Evolutionary conservation across 2,329 filamentous ascomycete genomes (phyloP).

Genomic region (Hirsutella minnesotensis): DNA sequence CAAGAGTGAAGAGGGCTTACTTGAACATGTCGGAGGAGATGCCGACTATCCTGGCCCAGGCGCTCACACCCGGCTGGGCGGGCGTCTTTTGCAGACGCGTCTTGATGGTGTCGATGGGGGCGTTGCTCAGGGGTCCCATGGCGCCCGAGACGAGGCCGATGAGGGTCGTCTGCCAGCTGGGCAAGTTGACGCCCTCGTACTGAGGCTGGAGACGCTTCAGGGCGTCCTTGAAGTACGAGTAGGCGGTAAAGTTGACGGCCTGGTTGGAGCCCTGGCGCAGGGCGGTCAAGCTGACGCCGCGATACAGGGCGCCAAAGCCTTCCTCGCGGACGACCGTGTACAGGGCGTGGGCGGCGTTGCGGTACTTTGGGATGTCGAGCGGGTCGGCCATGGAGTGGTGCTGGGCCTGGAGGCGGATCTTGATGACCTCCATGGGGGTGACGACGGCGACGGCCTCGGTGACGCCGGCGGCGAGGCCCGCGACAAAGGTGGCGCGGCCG

Average conservation of each 20-base stretch:
- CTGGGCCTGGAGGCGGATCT: slow-evolving; percentile 96
- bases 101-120: slow-evolving; percentile 98
- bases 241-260: slow-evolving; percentile 97
- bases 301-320: slow-evolving; percentile 76
- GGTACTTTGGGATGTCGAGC: slow-evolving; percentile 91
- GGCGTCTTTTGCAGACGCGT: slow-evolving; percentile 87
- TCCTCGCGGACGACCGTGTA: slow-evolving; percentile 92
- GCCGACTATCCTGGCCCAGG: slow-evolving; percentile 61
- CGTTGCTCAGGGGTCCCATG: slow-evolving; percentile 92
- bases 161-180: slow-evolving; percentile 78
- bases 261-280: slow-evolving; percentile 94
- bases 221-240: slow-evolving; percentile 79
- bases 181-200: slow-evolving; percentile 53
- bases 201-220: slow-evolving; percentile 64
- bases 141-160: slow-evolving; percentile 88
- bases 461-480: slow-evolving; percentile 83
- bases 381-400: slow-evolving; percentile 97
- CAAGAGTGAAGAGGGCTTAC: slow-evolving; percentile 25
- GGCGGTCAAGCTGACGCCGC: slow-evolving; percentile 86
- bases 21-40: slow-evolving; percentile 82
- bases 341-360: slow-evolving; percentile 71
- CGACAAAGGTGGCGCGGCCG: slow-evolving; percentile 56
- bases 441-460: slow-evolving; percentile 95
- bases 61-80: slow-evolving; percentile 68
- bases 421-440: slow-evolving; percentile 98